A percentile compares a stretch with the other conserved stretches of the same genome.
These are phyloP conservation scores for Byssothecium circinans DNA, from an alignment of 2,329 filamentous ascomycete species.

Conservation along the genomic window DNA sequence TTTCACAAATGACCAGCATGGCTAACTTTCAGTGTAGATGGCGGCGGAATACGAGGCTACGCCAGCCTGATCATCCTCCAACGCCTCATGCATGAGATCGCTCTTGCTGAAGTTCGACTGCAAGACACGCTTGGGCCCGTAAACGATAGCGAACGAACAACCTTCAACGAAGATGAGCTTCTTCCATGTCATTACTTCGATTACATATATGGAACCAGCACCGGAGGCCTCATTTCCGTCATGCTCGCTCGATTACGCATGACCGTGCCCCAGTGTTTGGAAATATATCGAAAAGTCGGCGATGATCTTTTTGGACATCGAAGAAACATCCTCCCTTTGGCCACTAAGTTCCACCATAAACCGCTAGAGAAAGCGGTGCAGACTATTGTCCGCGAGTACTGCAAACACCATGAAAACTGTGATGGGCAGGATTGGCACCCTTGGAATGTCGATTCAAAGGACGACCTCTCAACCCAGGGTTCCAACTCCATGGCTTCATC, in stretches of 20 bases:
- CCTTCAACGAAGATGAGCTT: slow-evolving; percentile 47
- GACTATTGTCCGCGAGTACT: slow-evolving; percentile 49
- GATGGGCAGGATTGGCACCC: slow-evolving; percentile 51
- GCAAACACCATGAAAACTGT: slow-evolving; percentile 47
- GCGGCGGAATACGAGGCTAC: slow-evolving; percentile 56
- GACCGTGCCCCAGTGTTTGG: slow-evolving; percentile 52
- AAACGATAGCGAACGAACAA: slow-evolving; percentile 22
- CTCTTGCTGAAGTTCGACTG: slow-evolving; percentile 47
- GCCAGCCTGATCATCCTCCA: slow-evolving; percentile 54
- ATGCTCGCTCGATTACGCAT: slow-evolving; percentile 54
- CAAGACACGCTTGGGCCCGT: slow-evolving; percentile 48
- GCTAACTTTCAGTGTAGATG: no score
- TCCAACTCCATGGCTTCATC: not conserved
- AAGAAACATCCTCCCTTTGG: slow-evolving; percentile 48
- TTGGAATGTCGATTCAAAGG: slow-evolving; percentile 35
- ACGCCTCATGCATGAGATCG: slow-evolving; percentile 53
- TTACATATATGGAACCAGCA: slow-evolving; percentile 57
- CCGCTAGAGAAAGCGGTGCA: slow-evolving; percentile 52
- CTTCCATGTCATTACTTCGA: slow-evolving; percentile 57
- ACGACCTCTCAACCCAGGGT: slow-evolving; percentile 6
- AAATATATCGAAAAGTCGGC: slow-evolving; percentile 51
- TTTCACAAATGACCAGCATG: no score
- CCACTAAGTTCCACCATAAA: slow-evolving; percentile 54
- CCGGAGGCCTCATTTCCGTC: slow-evolving; percentile 55
- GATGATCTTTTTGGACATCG: slow-evolving; percentile 52